Evolutionary conservation across 2,329 filamentous ascomycete genomes (phyloP).

Genomic region (Beauveria australis): DNA sequence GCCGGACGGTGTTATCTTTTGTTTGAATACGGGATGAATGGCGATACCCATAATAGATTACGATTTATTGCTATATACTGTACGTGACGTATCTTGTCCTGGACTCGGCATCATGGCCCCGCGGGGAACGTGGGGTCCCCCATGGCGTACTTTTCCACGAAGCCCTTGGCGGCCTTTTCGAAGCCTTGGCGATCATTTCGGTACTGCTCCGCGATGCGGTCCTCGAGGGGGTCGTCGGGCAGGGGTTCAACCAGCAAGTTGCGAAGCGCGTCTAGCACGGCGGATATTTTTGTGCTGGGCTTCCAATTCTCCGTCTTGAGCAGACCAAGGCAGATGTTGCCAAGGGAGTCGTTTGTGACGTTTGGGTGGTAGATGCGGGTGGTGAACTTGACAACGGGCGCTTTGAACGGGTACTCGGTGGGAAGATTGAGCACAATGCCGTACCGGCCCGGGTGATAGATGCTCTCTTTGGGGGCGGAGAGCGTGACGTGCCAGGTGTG

Average conservation of each 20-base stretch:
- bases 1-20: conserved; percentile 3
- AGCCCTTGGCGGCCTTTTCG: conserved; percentile 65
- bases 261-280: conserved; percentile 69
- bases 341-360: conserved; percentile 77
- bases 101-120: background rate
- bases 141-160: conserved; percentile 65
- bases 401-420: conserved; percentile 81
- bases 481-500: conserved; percentile 45
- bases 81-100: background rate
- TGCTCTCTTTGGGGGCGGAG: conserved; percentile 33
- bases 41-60: conserved; percentile 12
- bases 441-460: conserved; percentile 62
- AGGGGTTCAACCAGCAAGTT: conserved; percentile 72
- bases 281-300: conserved; percentile 67
- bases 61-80: background rate
- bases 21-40: conserved; percentile 16
- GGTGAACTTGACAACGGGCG: conserved; percentile 67
- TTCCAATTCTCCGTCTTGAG: conserved; percentile 89
- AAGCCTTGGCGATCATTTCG: conserved; percentile 59
- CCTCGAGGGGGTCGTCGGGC: conserved; percentile 83
- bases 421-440: conserved; percentile 66
- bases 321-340: conserved; percentile 77
- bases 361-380: conserved; percentile 97
- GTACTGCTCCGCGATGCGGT: conserved; percentile 78
- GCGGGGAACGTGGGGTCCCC: conserved; percentile 28